A percentile compares a stretch with the other conserved stretches of the same genome.
These are phyloP conservation scores for Trichoderma sp. DNA, from an alignment of 2,329 filamentous ascomycete genomes.

Conservation along the genomic window DNA sequence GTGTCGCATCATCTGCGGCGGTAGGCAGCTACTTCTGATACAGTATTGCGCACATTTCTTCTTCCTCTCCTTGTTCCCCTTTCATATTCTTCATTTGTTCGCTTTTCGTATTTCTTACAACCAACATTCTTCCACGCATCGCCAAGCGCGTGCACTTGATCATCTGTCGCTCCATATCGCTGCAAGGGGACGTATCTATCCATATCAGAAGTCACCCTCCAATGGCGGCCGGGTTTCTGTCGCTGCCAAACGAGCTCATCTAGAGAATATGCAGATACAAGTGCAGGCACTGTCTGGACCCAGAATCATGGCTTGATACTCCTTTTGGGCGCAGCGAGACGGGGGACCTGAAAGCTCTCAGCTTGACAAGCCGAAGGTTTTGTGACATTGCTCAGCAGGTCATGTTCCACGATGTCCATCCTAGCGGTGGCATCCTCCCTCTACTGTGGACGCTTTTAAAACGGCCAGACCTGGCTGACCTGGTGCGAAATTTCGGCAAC, in stretches of 20 bases:
- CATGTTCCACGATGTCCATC: background rate
- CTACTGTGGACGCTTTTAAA: background rate
- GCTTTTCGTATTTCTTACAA: too few relatives aligned
- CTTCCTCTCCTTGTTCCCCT: too few relatives aligned
- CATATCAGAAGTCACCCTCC: background rate
- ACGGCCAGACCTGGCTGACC: background rate
- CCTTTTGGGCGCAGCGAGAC: background rate
- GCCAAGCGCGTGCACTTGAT: background rate
- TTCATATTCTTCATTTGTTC: too few relatives aligned
- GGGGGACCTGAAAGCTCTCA: background rate
- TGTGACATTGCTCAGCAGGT: background rate
- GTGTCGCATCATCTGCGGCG: too few relatives aligned
- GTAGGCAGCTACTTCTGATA: too few relatives aligned
- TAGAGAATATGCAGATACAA: background rate
- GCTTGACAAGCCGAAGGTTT: background rate
- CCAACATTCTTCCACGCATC: background rate
- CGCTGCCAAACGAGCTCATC: background rate
- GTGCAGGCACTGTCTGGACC: background rate
- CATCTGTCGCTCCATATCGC: background rate
- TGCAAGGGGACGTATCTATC: too few relatives aligned
- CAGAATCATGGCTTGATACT: background rate
- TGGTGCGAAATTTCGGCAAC: background rate
- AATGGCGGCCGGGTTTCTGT: background rate
- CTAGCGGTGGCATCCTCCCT: accelerated
- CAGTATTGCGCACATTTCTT: too few relatives aligned